Conservation (phyloP, 129 eudicot genomes). For the Lactuca sativa region DNA sequence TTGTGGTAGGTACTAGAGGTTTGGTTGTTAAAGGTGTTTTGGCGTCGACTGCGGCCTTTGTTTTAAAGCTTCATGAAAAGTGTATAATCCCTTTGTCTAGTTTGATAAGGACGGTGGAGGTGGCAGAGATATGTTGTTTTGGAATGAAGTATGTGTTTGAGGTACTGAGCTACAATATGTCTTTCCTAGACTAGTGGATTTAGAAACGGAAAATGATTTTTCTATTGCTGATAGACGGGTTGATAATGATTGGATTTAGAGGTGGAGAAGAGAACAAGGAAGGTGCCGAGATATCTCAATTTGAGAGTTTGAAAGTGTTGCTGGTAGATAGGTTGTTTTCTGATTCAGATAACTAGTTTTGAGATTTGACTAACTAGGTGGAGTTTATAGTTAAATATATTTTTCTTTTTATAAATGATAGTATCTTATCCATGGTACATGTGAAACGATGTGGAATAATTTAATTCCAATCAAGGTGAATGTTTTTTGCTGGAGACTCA, state of each 20-base stretch:
- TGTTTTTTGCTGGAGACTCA: too few relatives aligned
- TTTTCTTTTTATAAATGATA: not conserved
- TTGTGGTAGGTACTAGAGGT: not conserved
- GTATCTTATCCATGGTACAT: not conserved
- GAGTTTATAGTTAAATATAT: not conserved
- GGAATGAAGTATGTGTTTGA: not conserved
- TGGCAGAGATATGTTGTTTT: not conserved
- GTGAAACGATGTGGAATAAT: too few relatives aligned
- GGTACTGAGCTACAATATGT: not conserved
- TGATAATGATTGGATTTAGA: too few relatives aligned
- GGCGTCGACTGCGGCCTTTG: not conserved
- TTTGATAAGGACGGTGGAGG: not conserved
- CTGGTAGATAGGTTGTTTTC: not conserved
- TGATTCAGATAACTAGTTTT: not conserved
- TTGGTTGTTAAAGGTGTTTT: not conserved
- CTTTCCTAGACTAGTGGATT: too few relatives aligned
- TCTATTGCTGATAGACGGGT: too few relatives aligned
- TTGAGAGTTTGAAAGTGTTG: not conserved
- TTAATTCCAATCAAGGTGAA: too few relatives aligned
- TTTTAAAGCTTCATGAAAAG: not conserved
- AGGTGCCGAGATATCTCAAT: too few relatives aligned
- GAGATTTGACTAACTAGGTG: not conserved
- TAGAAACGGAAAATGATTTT: too few relatives aligned
- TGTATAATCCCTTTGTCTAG: not conserved
- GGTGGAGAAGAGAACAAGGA: too few relatives aligned